Percentiles rank a stretch among this genome's conserved stretches.
These are phyloP conservation scores for Oropetium thomaeum DNA, from an alignment of 176 grass and related monocot species.

Conservation along the genomic window DNA sequence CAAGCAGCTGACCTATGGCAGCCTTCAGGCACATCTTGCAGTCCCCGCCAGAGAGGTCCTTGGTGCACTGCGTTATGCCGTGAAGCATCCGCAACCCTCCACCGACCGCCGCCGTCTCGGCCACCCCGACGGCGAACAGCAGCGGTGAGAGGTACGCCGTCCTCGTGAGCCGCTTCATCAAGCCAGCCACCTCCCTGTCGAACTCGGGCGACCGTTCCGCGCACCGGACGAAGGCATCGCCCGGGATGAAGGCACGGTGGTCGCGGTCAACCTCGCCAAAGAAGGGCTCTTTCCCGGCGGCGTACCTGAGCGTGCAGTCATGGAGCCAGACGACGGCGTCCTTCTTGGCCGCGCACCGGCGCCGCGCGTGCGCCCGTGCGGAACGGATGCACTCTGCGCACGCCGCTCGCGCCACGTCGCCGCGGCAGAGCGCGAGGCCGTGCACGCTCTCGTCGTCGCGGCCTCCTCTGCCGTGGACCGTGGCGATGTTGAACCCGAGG, in stretches of 20 bases:
- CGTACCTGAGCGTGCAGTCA: constrained; percentile 80
- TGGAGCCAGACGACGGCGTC: no score
- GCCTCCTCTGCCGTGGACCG: neutral
- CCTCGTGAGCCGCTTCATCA: no score
- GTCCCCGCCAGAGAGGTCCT: constrained; percentile 75
- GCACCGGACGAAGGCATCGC: neutral
- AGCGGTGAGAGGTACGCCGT: constrained; percentile 65
- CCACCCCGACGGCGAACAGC: constrained; percentile 46
- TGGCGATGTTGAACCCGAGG: constrained; percentile 60
- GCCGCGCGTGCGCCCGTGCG: constrained; percentile 23
- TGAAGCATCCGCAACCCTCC: constrained; percentile 31
- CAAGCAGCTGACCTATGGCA: constrained; percentile 39
- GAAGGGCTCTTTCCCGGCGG: constrained; percentile 16
- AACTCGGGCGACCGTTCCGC: constrained; percentile 1
- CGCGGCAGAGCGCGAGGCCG: constrained; percentile 73
- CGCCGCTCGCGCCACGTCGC: constrained; percentile 42
- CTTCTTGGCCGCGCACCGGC: constrained; percentile 38
- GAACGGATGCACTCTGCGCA: constrained; percentile 53
- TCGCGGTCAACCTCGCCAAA: constrained; percentile 60
- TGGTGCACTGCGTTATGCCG: no score
- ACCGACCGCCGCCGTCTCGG: no score
- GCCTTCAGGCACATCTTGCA: constrained; percentile 63
- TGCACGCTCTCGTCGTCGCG: constrained; percentile 21
- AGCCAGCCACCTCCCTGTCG: constrained; percentile 27
- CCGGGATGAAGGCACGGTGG: constrained; percentile 15